Base-by-base conservation (phyloP, 1,284 basidiomycete species). In the Tetrapyrgos nigripes region DNA sequence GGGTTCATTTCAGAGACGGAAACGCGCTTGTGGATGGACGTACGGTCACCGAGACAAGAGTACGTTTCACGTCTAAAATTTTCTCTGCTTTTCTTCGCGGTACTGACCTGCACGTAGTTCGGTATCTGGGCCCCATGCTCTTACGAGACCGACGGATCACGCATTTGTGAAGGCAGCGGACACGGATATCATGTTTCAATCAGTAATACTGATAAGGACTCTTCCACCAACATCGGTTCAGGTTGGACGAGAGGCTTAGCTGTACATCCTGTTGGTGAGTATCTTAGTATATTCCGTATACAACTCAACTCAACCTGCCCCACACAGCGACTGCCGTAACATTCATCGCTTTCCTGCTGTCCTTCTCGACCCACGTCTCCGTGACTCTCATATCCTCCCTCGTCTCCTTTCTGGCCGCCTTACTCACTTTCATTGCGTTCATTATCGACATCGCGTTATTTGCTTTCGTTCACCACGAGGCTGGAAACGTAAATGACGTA, bases 171-270 rank as follows among this genome's bases (percentile, higher is more conserved):
- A 53, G 62, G 70, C 40, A 69, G 72, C 40, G 72, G 82, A 14
- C 76, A 83, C 63, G 88, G 79, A 14, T 91, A 92, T 69, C 70
- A 73, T 43, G 65, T 85, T 35, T 68, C 70, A 19, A 64, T 86
- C 61, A 66, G 68, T 28, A 78, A 76, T 62, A 43, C 69, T n/a
- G 65, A 64, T 19, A 70, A 67, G 49, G 73, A 66, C 26, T 66
- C 69, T 61, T 71, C 63, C 62, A 76, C 83, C 21, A 75, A 69
- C 55, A 81, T 88, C 60, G 78, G 76, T 3, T 66, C 83, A 0
- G 82, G 84, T 3, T 91, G 88, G 86, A 92, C 90, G 11, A 83
- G 84, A 48, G 90, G 89, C 4, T 81, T 92, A 4, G 87, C 84
- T 4, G 78, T 91, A 24, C 89, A 91, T 65, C 89, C 89, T 23